Conservation (phyloP, 1,284 basidiomycete species). For the Malassezia arunalokei region DNA sequence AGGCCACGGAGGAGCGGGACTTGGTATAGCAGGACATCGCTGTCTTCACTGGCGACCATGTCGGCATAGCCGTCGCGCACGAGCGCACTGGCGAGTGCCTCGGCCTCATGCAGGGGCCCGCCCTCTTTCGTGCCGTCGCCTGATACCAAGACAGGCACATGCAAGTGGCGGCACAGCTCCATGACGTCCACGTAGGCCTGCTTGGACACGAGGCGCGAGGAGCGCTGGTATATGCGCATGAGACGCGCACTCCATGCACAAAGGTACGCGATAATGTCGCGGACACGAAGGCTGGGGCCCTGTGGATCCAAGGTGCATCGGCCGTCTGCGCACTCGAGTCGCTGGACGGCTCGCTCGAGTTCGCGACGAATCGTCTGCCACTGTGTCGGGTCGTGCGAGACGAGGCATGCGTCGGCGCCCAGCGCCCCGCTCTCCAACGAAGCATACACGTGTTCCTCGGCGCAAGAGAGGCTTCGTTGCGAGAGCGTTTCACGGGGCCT, state of each 20-base stretch:
- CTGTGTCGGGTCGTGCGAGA: not conserved
- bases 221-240: not conserved
- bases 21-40: slow-evolving; percentile 44
- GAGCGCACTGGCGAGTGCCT: slow-evolving; percentile 40
- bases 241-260: not conserved
- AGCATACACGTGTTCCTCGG: not conserved
- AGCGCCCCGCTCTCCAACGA: not conserved
- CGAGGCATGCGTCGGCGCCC: not conserved
- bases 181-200: slow-evolving; percentile 29
- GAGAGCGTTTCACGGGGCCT: not conserved
- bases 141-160: slow-evolving; percentile 37
- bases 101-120: slow-evolving; percentile 41
- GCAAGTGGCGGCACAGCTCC: slow-evolving; percentile 26
- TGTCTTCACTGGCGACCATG: slow-evolving; percentile 45
- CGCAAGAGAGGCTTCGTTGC: not conserved
- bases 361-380: not conserved
- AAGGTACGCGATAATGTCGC: not conserved
- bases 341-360: not conserved
- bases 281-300: not conserved
- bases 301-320: not conserved
- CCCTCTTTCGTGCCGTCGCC: slow-evolving; percentile 28
- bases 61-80: slow-evolving; percentile 38
- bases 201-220: slow-evolving; percentile 18
- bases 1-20: slow-evolving; percentile 39
- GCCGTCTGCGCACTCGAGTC: not conserved